phyloP scores from a whole-genome alignment of 2,329 filamentous ascomycete species.

The Pseudocercospora vitis region DNA sequence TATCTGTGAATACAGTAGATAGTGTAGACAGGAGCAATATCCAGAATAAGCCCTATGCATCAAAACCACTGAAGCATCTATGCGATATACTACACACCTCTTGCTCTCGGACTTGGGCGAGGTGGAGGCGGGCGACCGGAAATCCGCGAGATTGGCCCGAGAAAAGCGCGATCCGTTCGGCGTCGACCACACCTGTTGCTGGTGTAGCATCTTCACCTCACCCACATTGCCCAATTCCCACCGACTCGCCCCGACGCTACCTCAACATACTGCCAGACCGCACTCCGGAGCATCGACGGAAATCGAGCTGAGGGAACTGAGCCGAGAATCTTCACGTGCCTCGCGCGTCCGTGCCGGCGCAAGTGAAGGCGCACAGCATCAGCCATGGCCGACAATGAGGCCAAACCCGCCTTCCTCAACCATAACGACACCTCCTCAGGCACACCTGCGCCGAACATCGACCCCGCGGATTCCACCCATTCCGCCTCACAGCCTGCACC shows the following conservation, averaged over 20 bases:
- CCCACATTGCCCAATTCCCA: slow-evolving; percentile 9
- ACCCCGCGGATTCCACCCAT: slow-evolving; percentile 8
- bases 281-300: background rate
- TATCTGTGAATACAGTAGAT: background rate
- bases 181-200: slow-evolving; percentile 8
- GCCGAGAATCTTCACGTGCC: slow-evolving; percentile 16
- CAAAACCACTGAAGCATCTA: no score
- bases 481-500: slow-evolving; percentile 19
- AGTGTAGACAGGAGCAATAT: background rate
- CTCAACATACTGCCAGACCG: background rate
- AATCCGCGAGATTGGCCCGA: background rate
- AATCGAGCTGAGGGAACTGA: slow-evolving; percentile 22
- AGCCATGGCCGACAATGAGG: slow-evolving; percentile 23
- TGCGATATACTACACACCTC: slow-evolving; percentile 16
- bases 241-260: background rate
- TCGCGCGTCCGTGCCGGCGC: slow-evolving; percentile 10
- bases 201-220: slow-evolving; percentile 24
- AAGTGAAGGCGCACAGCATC: slow-evolving; percentile 12
- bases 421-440: slow-evolving; percentile 17
- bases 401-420: slow-evolving; percentile 7
- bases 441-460: slow-evolving; percentile 15
- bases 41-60: no score
- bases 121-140: background rate
- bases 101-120: slow-evolving; percentile 7
- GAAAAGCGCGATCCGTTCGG: slow-evolving; percentile 8